Base-by-base conservation (phyloP, 2,329 filamentous ascomycete genomes). In the Allantophomopsis cytisporea region DNA sequence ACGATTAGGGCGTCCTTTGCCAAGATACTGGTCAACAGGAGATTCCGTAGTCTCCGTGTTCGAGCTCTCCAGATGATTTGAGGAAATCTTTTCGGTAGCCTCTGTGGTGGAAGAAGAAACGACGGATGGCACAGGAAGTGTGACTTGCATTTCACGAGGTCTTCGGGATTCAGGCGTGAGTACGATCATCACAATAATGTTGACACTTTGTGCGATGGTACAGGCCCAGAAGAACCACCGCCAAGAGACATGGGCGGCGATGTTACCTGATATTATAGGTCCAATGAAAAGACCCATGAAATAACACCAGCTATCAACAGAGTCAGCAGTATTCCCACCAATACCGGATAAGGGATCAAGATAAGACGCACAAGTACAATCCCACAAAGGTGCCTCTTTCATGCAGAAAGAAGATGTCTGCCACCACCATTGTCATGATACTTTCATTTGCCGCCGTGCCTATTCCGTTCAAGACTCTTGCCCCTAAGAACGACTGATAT, bases 211-310 rank as follows among this genome's bases (percentile, higher is more conserved):
- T 12, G 54, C 37, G 7, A 56, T 56, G 7, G 53, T 52, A 41
- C 54, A 58, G 30, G 53, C 48, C 50, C 61, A 61, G 51, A 63
- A 65, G 47, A 66, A 63, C 2, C 62, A 60, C 61, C 62, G 64
- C 39, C 53, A 50, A 10, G 60, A 61, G 39, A 60, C 49, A 4
- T 56, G 51, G 11, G 65, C 60, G 15, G 59, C 61, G 41, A 66
- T 65, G 43, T 65, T 65, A 34, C 63, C 63, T n/a, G 54, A 60
- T 10, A 67, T 62, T 20, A 66, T 50, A 3, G 64, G 64, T 1
- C 62, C 61, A 33, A 67, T 60, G 45, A 62, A 65, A 44, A 64
- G 64, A 39, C 60, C 56, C 15, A 62, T 58, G 4, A 53, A 55
- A 5, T 65, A 55, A 2, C 52, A 51, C 28, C 62, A 58, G 7